Conservation (phyloP, 495 filamentous ascomycete genomes). For the Trypethelium eluteriae region DNA sequence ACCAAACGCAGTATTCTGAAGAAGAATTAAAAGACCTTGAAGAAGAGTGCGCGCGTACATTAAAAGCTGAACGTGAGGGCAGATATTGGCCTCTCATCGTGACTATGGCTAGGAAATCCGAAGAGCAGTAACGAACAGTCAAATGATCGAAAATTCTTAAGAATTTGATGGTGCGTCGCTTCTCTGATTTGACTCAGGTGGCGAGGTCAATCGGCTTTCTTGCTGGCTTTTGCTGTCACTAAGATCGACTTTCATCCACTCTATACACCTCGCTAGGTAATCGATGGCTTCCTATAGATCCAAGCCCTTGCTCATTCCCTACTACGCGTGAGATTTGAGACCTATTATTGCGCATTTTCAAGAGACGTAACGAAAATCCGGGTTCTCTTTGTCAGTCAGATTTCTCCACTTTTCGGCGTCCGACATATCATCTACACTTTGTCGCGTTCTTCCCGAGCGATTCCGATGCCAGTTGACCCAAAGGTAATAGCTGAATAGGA, state of each 20-base stretch:
- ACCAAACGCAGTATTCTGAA: slow-evolving; percentile 1
- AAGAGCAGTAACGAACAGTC: background rate
- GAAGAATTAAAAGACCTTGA: background rate
- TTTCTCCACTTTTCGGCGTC: background rate
- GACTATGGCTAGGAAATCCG: background rate
- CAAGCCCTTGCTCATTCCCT: no score
- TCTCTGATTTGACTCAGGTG: no score
- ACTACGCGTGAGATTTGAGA: background rate
- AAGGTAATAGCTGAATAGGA: background rate
- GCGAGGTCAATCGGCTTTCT: no score
- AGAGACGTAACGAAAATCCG: slow-evolving; percentile 8
- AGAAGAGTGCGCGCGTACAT: background rate
- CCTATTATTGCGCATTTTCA: background rate
- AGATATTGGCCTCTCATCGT: background rate
- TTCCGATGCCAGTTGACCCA: slow-evolving; percentile 12
- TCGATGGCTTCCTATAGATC: no score
- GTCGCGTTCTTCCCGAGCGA: background rate
- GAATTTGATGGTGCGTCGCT: no score
- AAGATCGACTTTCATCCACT: no score
- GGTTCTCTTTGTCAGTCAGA: slow-evolving; percentile 14
- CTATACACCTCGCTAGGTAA: no score
- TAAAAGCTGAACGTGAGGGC: background rate
- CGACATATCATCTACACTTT: background rate
- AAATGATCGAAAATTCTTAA: no score
- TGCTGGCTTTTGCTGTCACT: no score